Percentiles rank a stretch among this genome's conserved stretches.
Conservation (phyloP, 768 basidiomycete genomes). For the Boletus fagicola region DNA sequence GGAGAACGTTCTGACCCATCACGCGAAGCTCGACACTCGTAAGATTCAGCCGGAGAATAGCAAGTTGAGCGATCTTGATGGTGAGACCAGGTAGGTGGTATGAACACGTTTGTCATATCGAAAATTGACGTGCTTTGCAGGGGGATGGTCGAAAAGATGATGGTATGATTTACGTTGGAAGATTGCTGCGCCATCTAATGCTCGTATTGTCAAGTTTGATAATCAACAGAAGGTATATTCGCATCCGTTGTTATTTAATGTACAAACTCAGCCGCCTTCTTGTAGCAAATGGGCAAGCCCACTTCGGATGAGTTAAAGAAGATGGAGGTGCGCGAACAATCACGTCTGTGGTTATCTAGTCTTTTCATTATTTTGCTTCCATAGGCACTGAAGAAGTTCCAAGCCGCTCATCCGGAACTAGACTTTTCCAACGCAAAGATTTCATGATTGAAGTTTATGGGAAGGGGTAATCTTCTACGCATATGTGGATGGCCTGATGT, state of each 20-base stretch:
- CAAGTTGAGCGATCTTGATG: conserved; percentile 93
- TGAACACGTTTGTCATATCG: not conserved
- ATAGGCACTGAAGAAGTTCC: conserved; percentile 85
- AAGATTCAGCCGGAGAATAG: conserved; percentile 96
- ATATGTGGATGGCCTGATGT: not conserved
- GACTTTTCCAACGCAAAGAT: conserved; percentile 94
- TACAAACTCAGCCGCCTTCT: not conserved
- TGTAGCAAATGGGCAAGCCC: conserved; percentile 90
- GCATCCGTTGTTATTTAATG: not conserved
- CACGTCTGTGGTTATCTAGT: not conserved
- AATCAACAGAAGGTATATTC: conserved; percentile 42
- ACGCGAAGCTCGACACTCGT: conserved; percentile 94
- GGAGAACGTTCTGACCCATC: conserved; percentile 93
- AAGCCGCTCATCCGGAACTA: conserved; percentile 86
- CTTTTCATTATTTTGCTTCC: not conserved
- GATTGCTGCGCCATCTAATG: conserved; percentile 8
- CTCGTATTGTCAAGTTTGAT: conserved; percentile 36
- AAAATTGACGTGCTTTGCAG: conserved; percentile 39
- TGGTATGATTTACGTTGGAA: conserved; percentile 57
- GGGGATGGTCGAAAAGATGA: conserved; percentile 99
- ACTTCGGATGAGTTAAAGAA: conserved; percentile 95
- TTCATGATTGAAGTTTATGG: conserved; percentile 41
- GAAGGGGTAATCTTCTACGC: not conserved
- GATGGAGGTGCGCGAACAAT: conserved; percentile 59
- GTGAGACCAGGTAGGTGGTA: conserved; percentile 76